phyloP scores from a whole-genome alignment of 2,329 filamentous ascomycete species.

The Cladosporium halotolerans region DNA sequence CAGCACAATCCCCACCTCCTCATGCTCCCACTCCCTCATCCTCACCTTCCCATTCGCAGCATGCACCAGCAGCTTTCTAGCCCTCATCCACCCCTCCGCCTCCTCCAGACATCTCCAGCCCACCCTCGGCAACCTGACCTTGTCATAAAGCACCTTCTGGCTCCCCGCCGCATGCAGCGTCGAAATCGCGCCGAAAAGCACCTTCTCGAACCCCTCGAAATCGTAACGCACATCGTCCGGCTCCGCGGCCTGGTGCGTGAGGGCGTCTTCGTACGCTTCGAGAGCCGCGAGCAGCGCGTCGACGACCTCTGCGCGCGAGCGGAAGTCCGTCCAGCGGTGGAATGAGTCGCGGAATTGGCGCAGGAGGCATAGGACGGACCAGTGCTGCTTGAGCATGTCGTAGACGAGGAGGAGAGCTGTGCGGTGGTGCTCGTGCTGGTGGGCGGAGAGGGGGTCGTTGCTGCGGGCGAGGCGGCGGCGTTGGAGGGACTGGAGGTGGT shows the following conservation, averaged over 20 bases:
- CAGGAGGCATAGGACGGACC: neutral
- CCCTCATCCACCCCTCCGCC: neutral
- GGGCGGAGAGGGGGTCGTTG: neutral
- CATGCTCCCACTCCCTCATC: neutral
- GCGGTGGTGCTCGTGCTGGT: neutral
- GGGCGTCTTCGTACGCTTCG: neutral
- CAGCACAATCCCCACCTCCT: neutral
- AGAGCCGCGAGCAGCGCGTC: constrained; percentile 1
- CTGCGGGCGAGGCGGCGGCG: neutral
- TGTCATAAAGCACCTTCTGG: neutral
- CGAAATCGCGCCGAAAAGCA: neutral
- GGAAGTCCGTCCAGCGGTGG: neutral
- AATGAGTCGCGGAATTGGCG: neutral
- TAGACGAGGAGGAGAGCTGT: neutral
- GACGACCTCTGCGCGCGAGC: neutral
- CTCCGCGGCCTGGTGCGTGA: constrained; percentile 1
- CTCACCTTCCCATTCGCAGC: neutral
- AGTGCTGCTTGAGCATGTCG: constrained; percentile 4
- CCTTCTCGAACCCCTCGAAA: neutral
- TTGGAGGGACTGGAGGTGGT: constrained; percentile 1
- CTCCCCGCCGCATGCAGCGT: neutral
- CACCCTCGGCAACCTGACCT: neutral
- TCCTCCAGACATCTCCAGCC: constrained; percentile 3
- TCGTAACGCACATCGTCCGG: neutral
- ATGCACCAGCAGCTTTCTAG: neutral